Evolutionary conservation across 768 basidiomycete species (phyloP).

Genomic region (Amyloporia xantha): DNA sequence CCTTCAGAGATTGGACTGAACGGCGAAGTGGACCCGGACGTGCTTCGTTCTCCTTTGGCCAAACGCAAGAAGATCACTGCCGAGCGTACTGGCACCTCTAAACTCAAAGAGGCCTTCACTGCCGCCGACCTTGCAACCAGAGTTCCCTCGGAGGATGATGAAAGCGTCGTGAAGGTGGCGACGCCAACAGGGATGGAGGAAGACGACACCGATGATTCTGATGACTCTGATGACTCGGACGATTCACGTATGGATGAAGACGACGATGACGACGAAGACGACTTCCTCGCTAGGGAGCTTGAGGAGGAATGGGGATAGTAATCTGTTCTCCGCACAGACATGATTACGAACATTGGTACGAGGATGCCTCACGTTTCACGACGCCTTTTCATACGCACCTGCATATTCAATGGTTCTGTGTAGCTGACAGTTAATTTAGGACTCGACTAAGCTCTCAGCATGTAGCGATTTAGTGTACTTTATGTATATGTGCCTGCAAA

Average conservation of each 20-base stretch:
- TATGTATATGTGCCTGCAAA: slow-evolving; percentile 8
- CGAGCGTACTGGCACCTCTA: slow-evolving; percentile 58
- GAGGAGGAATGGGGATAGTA: slow-evolving; percentile 72
- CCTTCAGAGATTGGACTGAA: slow-evolving; percentile 50
- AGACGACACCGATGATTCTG: not conserved
- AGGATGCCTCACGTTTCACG: not conserved
- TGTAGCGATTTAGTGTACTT: slow-evolving; percentile 10
- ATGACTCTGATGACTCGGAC: slow-evolving; percentile 26
- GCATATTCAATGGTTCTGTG: not conserved
- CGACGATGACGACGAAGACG: slow-evolving; percentile 67
- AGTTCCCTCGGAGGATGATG: slow-evolving; percentile 14
- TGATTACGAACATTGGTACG: not conserved
- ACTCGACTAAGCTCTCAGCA: not conserved
- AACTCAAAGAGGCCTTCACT: slow-evolving; percentile 49
- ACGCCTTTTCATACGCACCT: not conserved
- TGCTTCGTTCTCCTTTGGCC: slow-evolving; percentile 60
- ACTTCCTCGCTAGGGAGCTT: slow-evolving; percentile 75
- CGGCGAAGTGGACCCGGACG: slow-evolving; percentile 30
- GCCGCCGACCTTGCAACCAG: slow-evolving; percentile 14
- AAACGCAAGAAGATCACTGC: slow-evolving; percentile 75
- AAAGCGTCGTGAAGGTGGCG: not conserved
- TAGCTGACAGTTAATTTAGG: slow-evolving; percentile 5
- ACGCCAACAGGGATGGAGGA: slow-evolving; percentile 9
- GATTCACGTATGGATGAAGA: slow-evolving; percentile 51
- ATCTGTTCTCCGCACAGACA: not conserved